A percentile compares a stretch with the other conserved stretches of the same genome.
These are phyloP conservation scores for Phytophthora rubi DNA, from an alignment of 352 stramenopile species.

Conservation along the genomic window DNA sequence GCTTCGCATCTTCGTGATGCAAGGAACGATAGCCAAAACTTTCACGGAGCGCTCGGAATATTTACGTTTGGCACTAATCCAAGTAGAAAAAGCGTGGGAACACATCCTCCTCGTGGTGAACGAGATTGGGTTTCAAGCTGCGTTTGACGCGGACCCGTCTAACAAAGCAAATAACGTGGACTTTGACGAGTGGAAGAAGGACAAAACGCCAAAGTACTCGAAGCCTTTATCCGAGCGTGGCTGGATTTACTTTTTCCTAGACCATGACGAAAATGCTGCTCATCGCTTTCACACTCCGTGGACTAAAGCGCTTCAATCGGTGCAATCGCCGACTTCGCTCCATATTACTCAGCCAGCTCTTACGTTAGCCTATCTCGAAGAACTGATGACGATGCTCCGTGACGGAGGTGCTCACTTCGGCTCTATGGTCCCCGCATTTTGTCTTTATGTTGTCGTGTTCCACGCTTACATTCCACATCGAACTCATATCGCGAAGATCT, in stretches of 20 bases:
- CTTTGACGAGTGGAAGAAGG: constrained; percentile 68
- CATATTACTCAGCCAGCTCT: constrained; percentile 62
- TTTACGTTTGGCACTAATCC: constrained; percentile 42
- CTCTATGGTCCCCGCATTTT: constrained; percentile 49
- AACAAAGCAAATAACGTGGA: constrained; percentile 33
- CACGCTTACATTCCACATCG: constrained; percentile 41
- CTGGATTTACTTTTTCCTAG: constrained; percentile 63
- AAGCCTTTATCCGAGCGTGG: constrained; percentile 31
- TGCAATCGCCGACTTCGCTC: constrained; percentile 8
- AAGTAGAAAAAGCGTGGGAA: constrained; percentile 63
- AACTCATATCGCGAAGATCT: constrained; percentile 49
- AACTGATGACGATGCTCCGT: constrained; percentile 47
- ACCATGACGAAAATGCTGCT: constrained; percentile 40
- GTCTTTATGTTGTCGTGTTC: constrained; percentile 63
- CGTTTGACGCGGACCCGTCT: constrained; percentile 34
- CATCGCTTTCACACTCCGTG: constrained; percentile 67
- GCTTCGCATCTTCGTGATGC: constrained; percentile 60
- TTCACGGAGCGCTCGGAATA: constrained; percentile 44
- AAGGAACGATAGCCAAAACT: constrained; percentile 35
- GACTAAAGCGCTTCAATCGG: constrained; percentile 37
- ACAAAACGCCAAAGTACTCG: constrained; percentile 34
- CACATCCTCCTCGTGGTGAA: constrained; percentile 52
- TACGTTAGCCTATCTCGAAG: constrained; percentile 53
- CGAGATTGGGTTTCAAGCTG: constrained; percentile 45
- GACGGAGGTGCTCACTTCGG: constrained; percentile 36